Conservation (phyloP, 1,284 basidiomycete genomes). For the Phellopilus nigrolimitatus region DNA sequence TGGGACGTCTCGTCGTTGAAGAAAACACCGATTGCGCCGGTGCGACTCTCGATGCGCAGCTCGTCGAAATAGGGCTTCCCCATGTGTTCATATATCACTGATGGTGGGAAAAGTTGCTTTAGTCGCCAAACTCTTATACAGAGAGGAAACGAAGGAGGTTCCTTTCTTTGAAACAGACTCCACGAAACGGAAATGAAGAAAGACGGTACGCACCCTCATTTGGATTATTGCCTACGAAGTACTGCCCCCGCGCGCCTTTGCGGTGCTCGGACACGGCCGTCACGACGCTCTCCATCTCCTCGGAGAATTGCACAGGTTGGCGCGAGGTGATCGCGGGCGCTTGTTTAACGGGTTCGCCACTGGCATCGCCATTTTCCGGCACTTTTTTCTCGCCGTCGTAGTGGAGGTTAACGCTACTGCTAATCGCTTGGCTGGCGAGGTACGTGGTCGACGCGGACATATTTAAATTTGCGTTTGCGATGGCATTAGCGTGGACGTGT, state of each 20-base stretch:
- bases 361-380: background rate
- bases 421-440: too few relatives aligned
- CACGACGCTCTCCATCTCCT: conserved; percentile 9
- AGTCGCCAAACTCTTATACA: background rate
- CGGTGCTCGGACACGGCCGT: conserved; percentile 5
- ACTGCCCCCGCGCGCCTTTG: conserved; percentile 5
- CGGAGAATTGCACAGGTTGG: conserved; percentile 12
- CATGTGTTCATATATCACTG: conserved; percentile 2
- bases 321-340: conserved; percentile 3
- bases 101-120: background rate
- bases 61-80: conserved; percentile 5
- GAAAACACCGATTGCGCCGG: conserved; percentile 13
- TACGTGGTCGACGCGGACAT: conserved; percentile 1
- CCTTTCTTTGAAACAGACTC: too few relatives aligned
- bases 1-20: conserved; percentile 11
- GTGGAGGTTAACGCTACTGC: too few relatives aligned
- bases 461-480: background rate
- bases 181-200: background rate
- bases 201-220: conserved; percentile 1
- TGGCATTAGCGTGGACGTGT: conserved; percentile 2
- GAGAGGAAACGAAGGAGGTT: background rate
- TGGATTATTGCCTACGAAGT: conserved; percentile 8
- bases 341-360: too few relatives aligned
- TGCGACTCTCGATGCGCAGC: conserved; percentile 7
- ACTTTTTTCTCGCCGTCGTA: background rate